Evolutionary conservation across 2,329 filamentous ascomycete genomes (phyloP), one percentile per base, ranked within the genome.

Genomic region (Camillea tinctor): DNA sequence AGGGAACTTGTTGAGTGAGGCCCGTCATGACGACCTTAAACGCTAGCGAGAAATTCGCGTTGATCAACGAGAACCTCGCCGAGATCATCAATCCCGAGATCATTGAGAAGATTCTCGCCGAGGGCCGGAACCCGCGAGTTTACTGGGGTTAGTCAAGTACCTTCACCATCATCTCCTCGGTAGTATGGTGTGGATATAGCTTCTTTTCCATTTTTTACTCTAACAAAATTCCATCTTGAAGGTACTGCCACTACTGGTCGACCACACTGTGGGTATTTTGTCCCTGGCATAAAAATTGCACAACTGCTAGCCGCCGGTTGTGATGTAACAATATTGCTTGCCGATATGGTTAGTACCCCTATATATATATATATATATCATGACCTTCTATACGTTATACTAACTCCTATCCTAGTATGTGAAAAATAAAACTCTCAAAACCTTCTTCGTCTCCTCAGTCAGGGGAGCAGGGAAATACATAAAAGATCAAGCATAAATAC

Each of bases 231-330:
- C 36, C 50, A 51, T 60, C 22, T 53, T 54, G n/a, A 66, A 44
- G 64, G 64, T 50, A 94, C 90, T 48, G 91, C 91, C 19, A 92
- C 92, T 92, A 0, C 63, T 30, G 92, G 92, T n/a, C 84, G 88
- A 61, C 93, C 93, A 57, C 93, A 97, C 76, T 91, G 87, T 73
- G 93, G 92, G 68, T 97, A 97, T 82, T 91, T 96, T 64, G 90
- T 95, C 9, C 89, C 93, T 5, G 89, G 90, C 68, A 86, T 96
- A 72, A 97, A 97, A 77, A 90, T 97, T 64, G 93, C 92, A 48
- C 89, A 97, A 74, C 87, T 96, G 71, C 86, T 97, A 36, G 84
- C 86, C 40, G 93, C 94, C 26, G 93, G 90, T 44, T 97, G 92
- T 79, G 85, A 93, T 61, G 87, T 96, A 61, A 91, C 86, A 58